Percentiles rank a stretch among this genome's conserved stretches.
Conservation (phyloP, 2,329 filamentous ascomycete species). For the Aspergillus japonicus region DNA sequence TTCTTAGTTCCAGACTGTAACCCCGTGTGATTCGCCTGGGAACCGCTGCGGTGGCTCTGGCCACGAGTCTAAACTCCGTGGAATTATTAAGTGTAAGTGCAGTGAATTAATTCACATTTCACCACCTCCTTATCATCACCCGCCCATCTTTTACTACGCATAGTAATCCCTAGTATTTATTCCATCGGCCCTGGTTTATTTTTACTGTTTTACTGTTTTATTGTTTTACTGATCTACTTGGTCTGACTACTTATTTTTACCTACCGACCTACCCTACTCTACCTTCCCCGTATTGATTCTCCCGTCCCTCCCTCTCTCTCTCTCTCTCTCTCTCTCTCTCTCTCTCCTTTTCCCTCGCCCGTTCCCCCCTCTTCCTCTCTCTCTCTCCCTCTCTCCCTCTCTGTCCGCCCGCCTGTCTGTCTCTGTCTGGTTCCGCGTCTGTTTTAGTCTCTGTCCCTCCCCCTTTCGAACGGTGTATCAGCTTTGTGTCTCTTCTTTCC, state of each 20-base stretch:
- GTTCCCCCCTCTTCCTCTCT: constrained; percentile 11
- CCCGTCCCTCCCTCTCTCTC: constrained; percentile 13
- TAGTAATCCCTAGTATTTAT: no score
- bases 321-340: constrained; percentile 34
- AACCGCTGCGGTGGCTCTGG: constrained; percentile 8
- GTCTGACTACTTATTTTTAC: neutral
- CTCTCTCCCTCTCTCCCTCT: constrained; percentile 45
- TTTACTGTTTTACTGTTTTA: constrained; percentile 2
- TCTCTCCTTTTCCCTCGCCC: neutral
- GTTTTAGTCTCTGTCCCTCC: constrained; percentile 8
- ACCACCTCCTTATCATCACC: neutral
- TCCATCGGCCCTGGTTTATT: no score
- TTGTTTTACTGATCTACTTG: constrained; percentile 3
- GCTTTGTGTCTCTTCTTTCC: constrained; percentile 12
- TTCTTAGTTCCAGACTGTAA: neutral
- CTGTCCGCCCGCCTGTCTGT: constrained; percentile 12
- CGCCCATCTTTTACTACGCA: neutral
- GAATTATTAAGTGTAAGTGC: neutral
- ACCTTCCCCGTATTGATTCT: constrained; percentile 11
- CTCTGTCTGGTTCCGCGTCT: constrained; percentile 10
- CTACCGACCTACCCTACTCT: constrained; percentile 8
- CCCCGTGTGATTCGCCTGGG: neutral
- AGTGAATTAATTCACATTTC: neutral
- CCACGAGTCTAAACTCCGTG: constrained; percentile 6
- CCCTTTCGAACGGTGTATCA: neutral